A percentile compares a stretch with the other conserved stretches of the same genome.
phyloP scores from a whole-genome alignment of 129 eudicot genomes.

The Rutidosis leptorrhynchoides region DNA sequence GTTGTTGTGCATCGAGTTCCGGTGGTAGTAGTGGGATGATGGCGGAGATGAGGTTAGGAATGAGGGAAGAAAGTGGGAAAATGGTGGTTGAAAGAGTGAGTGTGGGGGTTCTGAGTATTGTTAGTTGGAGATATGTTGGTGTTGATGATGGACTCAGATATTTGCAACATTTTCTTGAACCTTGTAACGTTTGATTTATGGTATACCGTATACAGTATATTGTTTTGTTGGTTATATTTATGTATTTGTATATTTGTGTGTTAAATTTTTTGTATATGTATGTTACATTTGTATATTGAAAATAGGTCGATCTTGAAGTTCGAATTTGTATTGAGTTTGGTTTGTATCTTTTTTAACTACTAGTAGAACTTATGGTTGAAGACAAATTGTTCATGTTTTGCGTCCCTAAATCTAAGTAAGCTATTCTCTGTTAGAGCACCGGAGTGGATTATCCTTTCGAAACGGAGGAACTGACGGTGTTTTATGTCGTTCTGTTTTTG shows the following conservation, averaged over 20 bases:
- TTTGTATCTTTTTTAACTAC: too few relatives aligned
- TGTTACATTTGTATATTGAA: too few relatives aligned
- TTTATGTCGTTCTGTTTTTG: too few relatives aligned
- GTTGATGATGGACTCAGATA: conserved; percentile 68
- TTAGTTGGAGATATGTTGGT: conserved; percentile 70
- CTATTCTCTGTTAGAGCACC: too few relatives aligned
- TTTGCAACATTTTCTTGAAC: conserved; percentile 67
- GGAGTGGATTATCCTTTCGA: too few relatives aligned
- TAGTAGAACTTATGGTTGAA: too few relatives aligned
- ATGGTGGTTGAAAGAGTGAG: conserved; percentile 54
- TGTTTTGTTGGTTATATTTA: not conserved
- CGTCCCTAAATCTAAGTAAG: too few relatives aligned
- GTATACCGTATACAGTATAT: too few relatives aligned
- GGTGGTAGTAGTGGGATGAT: conserved; percentile 56
- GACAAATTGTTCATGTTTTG: too few relatives aligned
- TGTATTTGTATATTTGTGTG: not conserved
- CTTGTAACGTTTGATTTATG: conserved; percentile 21
- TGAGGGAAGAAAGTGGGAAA: conserved; percentile 38
- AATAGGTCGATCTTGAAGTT: too few relatives aligned
- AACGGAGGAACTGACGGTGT: too few relatives aligned
- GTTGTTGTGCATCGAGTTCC: conserved; percentile 42
- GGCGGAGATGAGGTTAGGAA: conserved; percentile 60
- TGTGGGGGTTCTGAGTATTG: conserved; percentile 61
- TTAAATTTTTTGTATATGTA: not conserved
- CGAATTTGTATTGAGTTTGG: too few relatives aligned